phyloP scores from a whole-genome alignment of 345 rosid genomes.

The Brassica nigra region DNA sequence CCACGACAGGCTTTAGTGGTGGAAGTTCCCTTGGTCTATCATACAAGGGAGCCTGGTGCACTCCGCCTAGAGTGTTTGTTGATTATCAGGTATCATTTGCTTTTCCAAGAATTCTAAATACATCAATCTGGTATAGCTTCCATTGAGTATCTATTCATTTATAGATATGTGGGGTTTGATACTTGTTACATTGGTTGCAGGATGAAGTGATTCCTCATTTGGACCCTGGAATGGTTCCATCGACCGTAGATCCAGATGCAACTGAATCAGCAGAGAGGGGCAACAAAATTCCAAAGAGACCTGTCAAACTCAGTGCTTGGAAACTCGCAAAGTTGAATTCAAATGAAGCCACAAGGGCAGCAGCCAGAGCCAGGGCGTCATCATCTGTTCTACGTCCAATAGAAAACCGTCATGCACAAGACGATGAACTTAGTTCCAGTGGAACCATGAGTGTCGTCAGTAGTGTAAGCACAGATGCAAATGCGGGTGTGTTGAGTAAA shows the following conservation, averaged over 20 bases:
- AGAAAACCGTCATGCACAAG: conserved; percentile 55
- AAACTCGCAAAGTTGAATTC: conserved; percentile 90
- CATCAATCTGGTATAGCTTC: neutral
- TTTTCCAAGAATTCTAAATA: conserved; percentile 5
- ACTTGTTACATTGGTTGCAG: conserved; percentile 42
- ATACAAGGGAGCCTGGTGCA: conserved; percentile 94
- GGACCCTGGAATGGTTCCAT: conserved; percentile 96
- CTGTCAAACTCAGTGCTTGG: conserved; percentile 87
- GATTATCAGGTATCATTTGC: conserved; percentile 81
- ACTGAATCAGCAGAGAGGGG: conserved; percentile 70
- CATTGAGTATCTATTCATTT: neutral
- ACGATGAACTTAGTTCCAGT: conserved; percentile 81
- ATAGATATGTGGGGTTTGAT: neutral
- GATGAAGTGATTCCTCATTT: conserved; percentile 96
- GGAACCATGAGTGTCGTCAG: conserved; percentile 79
- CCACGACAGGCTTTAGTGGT: conserved; percentile 90
- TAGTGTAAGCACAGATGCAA: conserved; percentile 74
- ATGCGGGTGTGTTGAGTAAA: conserved; percentile 49
- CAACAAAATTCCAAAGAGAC: conserved; percentile 61
- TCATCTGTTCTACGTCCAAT: conserved; percentile 85
- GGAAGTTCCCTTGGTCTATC: conserved; percentile 92
- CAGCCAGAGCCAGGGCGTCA: conserved; percentile 96
- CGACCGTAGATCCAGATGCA: conserved; percentile 93
- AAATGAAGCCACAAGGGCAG: conserved; percentile 80
- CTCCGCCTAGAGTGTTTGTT: conserved; percentile 95